Evolutionary conservation across 202 grass and related monocot genomes (phyloP).

Genomic region (Carex sylvatica): DNA sequence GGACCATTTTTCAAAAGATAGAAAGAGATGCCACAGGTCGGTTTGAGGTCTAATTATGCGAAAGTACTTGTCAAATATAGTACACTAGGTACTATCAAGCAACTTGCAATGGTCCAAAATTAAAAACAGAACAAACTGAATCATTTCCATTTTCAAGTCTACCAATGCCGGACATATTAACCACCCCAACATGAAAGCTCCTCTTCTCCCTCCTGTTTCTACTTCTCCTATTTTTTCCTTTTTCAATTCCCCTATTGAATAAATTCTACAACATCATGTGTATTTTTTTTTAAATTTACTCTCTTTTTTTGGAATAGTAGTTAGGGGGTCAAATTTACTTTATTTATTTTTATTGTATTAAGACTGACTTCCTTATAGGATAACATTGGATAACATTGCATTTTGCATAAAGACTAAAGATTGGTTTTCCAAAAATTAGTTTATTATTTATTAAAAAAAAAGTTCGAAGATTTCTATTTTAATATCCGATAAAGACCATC

Average conservation of each 20-base stretch:
- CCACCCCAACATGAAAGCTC: slow-evolving; percentile 31
- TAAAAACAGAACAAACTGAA: slow-evolving; percentile 27
- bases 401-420: too few relatives aligned
- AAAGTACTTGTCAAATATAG: slow-evolving; percentile 21
- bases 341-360: not conserved
- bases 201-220: slow-evolving; percentile 24
- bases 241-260: not conserved
- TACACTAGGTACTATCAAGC: slow-evolving; percentile 11
- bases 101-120: slow-evolving; percentile 23
- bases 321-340: too few relatives aligned
- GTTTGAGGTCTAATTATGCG: slow-evolving; percentile 16
- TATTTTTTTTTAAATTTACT: not conserved
- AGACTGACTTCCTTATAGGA: too few relatives aligned
- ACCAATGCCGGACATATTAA: slow-evolving; percentile 18
- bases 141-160: slow-evolving; percentile 27
- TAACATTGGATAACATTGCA: too few relatives aligned
- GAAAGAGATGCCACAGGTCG: not conserved
- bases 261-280: not conserved
- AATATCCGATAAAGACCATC: too few relatives aligned
- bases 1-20: not conserved
- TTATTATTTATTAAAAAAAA: not conserved
- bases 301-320: too few relatives aligned
- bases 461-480: too few relatives aligned
- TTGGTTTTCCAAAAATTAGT: too few relatives aligned
- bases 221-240: not conserved